Evolutionary conservation across 192 early-diverging fungal species (phyloP).

Genomic region (Diversispora epigaea): DNA sequence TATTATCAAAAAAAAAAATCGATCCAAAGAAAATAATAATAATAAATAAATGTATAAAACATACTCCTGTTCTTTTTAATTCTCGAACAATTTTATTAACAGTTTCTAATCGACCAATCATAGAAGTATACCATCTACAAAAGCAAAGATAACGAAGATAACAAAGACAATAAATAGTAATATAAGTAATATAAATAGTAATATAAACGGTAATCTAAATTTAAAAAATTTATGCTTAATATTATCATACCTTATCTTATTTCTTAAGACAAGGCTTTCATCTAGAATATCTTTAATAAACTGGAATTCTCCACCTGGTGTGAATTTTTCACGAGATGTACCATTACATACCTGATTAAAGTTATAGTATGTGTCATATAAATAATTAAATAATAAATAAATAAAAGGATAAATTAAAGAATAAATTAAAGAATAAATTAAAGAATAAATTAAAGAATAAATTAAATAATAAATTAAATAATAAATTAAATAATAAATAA

Average conservation of each 20-base stretch:
- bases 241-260: conserved; percentile 41
- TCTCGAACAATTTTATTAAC: conserved; percentile 42
- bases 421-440: too few species aligned
- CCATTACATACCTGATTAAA: conserved; percentile 54
- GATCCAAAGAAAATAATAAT: neutral
- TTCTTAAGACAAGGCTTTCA: conserved; percentile 55
- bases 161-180: neutral
- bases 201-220: neutral
- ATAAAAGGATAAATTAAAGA: too few species aligned
- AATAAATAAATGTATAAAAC: neutral
- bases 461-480: too few species aligned
- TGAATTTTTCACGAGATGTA: conserved; percentile 71
- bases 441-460: too few species aligned
- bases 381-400: too few species aligned
- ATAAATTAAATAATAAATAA: neutral
- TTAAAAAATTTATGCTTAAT: neutral
- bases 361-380: neutral
- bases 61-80: conserved; percentile 48
- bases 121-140: conserved; percentile 75
- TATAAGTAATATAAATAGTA: neutral
- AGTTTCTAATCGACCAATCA: conserved; percentile 67
- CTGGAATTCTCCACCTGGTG: conserved; percentile 73
- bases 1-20: too few species aligned
- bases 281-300: conserved; percentile 69
- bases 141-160: neutral